Evolutionary conservation across 23 red algal species (phyloP).

Genomic region (Gracilaria domingensis): DNA sequence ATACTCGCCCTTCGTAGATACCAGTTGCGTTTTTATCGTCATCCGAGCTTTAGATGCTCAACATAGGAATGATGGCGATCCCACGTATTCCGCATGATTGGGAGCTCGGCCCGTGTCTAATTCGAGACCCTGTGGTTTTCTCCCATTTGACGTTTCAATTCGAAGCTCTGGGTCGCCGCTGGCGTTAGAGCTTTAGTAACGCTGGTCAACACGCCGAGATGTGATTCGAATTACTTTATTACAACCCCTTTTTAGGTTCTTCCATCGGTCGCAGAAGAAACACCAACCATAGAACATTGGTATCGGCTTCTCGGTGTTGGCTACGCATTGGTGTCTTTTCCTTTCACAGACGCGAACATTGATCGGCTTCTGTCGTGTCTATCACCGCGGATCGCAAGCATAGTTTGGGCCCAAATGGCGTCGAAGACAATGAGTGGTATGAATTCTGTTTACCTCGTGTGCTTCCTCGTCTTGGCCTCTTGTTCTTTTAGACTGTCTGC

Average conservation of each 20-base stretch:
- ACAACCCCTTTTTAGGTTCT: background rate
- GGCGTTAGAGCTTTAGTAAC: background rate
- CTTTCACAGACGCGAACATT: background rate
- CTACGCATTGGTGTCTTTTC: background rate
- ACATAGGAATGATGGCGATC: background rate
- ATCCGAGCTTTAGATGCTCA: no score
- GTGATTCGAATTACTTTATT: background rate
- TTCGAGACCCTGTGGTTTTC: background rate
- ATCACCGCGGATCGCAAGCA: no score
- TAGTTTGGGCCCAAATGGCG: background rate
- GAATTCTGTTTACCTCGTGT: background rate
- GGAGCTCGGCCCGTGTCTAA: background rate
- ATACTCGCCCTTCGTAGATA: no score
- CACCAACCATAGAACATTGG: background rate
- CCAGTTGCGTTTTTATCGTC: no score
- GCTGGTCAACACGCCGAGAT: background rate
- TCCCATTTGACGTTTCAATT: background rate
- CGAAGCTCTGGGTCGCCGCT: background rate
- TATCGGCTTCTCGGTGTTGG: background rate
- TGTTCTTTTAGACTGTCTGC: slow-evolving; percentile 1
- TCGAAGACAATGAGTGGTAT: background rate
- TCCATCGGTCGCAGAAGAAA: slow-evolving; percentile 3
- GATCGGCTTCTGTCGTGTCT: background rate
- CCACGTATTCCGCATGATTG: background rate
- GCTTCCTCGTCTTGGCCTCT: background rate